A percentile compares a stretch with the other conserved stretches of the same genome.
These are phyloP conservation scores for Toxoplasma gondii DNA, from an alignment of 169 alveolate species.

Conservation along the genomic window DNA sequence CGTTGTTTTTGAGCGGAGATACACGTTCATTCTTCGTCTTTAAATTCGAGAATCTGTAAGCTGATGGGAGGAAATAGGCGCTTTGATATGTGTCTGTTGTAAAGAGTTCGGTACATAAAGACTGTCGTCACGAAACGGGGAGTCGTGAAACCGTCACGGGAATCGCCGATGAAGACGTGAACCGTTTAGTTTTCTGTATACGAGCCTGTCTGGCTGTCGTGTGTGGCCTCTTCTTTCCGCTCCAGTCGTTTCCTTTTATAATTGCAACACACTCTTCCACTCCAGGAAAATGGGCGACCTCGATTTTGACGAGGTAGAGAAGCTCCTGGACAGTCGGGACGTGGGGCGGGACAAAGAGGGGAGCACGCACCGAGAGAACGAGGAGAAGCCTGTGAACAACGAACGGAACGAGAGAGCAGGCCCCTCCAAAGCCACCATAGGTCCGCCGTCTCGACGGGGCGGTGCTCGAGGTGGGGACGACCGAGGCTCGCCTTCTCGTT, in stretches of 20 bases:
- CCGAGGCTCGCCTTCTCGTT: not conserved
- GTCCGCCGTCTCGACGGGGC: not conserved
- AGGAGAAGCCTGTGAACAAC: not conserved
- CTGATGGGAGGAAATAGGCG: too few species aligned
- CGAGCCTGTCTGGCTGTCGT: not conserved
- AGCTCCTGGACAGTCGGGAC: slow-evolving; percentile 1
- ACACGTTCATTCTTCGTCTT: too few species aligned
- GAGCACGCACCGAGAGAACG: not conserved
- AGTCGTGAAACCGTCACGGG: not conserved
- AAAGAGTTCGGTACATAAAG: not conserved
- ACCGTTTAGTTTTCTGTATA: not conserved
- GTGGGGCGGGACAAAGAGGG: not conserved
- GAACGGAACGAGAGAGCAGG: not conserved
- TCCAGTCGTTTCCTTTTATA: not conserved
- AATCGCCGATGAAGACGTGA: not conserved
- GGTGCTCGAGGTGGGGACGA: not conserved
- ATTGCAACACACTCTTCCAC: not conserved
- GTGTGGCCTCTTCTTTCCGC: not conserved
- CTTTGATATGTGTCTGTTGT: too few species aligned
- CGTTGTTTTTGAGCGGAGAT: too few species aligned
- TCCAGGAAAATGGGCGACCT: not conserved
- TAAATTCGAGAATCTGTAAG: too few species aligned
- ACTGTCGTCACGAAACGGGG: not conserved
- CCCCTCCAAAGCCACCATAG: not conserved
- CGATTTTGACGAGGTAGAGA: not conserved